A percentile compares a stretch with the other conserved stretches of the same genome.
phyloP scores from a whole-genome alignment of 805 yeast species.

The Naumovozyma castellii region DNA sequence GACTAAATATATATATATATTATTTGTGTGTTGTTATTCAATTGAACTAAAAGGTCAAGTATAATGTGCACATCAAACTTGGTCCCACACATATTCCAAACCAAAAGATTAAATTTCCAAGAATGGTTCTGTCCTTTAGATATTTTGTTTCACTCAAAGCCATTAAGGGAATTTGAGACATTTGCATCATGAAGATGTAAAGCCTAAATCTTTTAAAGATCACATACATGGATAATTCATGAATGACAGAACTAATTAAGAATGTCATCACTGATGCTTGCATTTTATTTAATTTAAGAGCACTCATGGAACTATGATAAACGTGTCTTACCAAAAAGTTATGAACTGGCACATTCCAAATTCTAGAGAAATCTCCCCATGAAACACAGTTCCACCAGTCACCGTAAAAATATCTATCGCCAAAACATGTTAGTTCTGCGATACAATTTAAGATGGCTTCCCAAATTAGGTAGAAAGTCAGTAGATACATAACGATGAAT shows the following conservation, averaged over 20 bases:
- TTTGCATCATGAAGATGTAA: conserved; percentile 65
- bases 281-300: conserved; percentile 51
- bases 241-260: conserved; percentile 66
- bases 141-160: conserved; percentile 50
- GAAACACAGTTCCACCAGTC: conserved; percentile 93
- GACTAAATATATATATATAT: too few species aligned
- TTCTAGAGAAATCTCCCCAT: conserved; percentile 84
- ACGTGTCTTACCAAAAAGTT: conserved; percentile 80
- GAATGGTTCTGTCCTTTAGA: conserved; percentile 43
- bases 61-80: conserved; percentile 73
- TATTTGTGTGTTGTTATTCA: too few species aligned
- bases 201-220: conserved; percentile 71
- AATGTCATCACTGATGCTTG: conserved; percentile 70
- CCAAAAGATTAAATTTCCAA: conserved; percentile 87
- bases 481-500: conserved; percentile 60
- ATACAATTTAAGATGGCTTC: conserved; percentile 82
- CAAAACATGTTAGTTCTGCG: conserved; percentile 80
- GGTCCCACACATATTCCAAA: conserved; percentile 86
- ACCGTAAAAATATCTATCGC: conserved; percentile 83
- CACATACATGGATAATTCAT: conserved; percentile 84
- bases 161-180: conserved; percentile 76
- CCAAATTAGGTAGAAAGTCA: conserved; percentile 85
- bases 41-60: conserved; percentile 40
- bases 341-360: conserved; percentile 91
- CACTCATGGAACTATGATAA: conserved; percentile 76